Conservation (phyloP, 345 rosid genomes). For the Brassica incana region DNA sequence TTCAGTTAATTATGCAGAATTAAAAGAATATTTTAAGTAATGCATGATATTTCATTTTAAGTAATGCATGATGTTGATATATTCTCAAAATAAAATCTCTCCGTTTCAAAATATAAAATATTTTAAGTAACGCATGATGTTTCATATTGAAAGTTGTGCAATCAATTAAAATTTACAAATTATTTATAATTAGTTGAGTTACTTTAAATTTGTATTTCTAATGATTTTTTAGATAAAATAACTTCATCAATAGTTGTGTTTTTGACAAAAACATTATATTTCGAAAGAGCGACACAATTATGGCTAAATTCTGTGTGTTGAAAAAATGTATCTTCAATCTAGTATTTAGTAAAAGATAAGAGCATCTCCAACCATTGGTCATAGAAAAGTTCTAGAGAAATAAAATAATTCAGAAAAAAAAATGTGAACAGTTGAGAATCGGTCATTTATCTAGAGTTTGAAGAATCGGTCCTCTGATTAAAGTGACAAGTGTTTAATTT, state of each 20-base stretch:
- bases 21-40: neutral
- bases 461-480: neutral
- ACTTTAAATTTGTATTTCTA: too few relatives aligned
- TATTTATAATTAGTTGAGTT: too few relatives aligned
- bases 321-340: neutral
- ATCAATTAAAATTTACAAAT: too few relatives aligned
- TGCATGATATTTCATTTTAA: too few relatives aligned
- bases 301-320: too few relatives aligned
- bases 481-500: neutral
- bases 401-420: too few relatives aligned
- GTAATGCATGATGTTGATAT: neutral
- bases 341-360: neutral
- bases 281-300: neutral
- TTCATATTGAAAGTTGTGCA: too few relatives aligned
- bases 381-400: too few relatives aligned
- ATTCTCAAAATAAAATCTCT: neutral
- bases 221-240: too few relatives aligned
- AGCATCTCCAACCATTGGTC: too few relatives aligned
- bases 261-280: neutral
- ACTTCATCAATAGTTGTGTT: neutral
- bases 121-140: neutral
- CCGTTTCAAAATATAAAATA: neutral
- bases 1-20: slow-evolving; percentile 8
- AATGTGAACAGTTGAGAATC: neutral
- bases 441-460: neutral